Percentiles rank a stretch among this genome's conserved stretches.
Evolutionary conservation across 345 rosid species (phyloP).

Genomic region (Bruguiera sexangula): DNA sequence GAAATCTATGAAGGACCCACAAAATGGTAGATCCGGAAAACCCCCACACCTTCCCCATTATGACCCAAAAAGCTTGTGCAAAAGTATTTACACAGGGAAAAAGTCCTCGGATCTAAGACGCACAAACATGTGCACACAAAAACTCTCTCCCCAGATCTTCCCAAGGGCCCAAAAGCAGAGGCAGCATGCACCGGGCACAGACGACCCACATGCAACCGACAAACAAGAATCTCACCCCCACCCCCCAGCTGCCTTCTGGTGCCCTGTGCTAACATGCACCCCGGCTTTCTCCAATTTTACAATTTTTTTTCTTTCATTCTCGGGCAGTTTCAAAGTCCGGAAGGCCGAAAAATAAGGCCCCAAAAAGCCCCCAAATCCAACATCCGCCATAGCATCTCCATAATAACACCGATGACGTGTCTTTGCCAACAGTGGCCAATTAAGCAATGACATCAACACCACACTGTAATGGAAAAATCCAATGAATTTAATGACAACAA

Average conservation of each 20-base stretch:
- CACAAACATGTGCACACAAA: background rate
- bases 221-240: slow-evolving; percentile 22
- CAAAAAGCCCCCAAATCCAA: background rate
- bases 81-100: slow-evolving; percentile 6
- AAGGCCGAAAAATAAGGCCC: background rate
- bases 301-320: background rate
- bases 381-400: slow-evolving; percentile 21
- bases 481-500: no score
- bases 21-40: slow-evolving; percentile 23
- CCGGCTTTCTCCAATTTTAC: slow-evolving; percentile 14
- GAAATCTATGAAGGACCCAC: slow-evolving; percentile 18
- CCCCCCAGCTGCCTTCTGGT: background rate
- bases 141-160: slow-evolving; percentile 17
- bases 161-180: slow-evolving; percentile 19
- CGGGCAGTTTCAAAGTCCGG: slow-evolving; percentile 19
- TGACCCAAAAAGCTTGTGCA: slow-evolving; percentile 9
- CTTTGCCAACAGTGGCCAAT: slow-evolving; percentile 14
- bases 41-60: slow-evolving; percentile 15
- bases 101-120: slow-evolving; percentile 1
- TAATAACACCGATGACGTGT: slow-evolving; percentile 12
- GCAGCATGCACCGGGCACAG: slow-evolving; percentile 7
- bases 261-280: slow-evolving; percentile 19
- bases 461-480: background rate
- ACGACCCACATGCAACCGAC: slow-evolving; percentile 17
- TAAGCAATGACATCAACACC: background rate